Base-by-base conservation (phyloP, 352 stramenopile species). In the Phytopythium boreale region DNA sequence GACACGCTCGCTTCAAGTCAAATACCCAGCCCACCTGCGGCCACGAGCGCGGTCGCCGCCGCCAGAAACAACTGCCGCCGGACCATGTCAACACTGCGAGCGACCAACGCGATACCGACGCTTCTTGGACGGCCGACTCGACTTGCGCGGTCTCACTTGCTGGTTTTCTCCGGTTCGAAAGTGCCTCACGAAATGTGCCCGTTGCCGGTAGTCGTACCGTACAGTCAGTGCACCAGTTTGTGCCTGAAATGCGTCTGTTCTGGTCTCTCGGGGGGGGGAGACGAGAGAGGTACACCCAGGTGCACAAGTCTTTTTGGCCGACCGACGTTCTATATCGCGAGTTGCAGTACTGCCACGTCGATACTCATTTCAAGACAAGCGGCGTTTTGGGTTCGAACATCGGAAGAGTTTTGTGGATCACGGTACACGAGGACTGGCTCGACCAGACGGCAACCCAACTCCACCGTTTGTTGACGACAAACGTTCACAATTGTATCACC, bases 61-160 rank as follows among this genome's bases (percentile, higher is more conserved):
- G 52, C 29, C 52, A 58, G 19, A 8, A 58, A 1, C 52, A 15
- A 44, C 52, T 44, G 52, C 19, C 52, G 52, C 52, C 52, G 52
- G 3, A 19, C 34, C 52, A 58, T 58, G 3, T 10, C 29, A 14
- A 37, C 51, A n/a, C 39, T 46, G 14, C 43, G 43, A 15, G n/a
- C 41, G 41, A n/a, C 29, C 29, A 8, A 7, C 29, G 3, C 29
- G 29, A 34, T 34, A 34, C 29, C 29, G 17, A 5, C 44, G 22
- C 46, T 53, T 31, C 3, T 14, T 27, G 22, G 46, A 22, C 46
- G 22, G 22, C 22, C 11, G 44, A 27, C 20, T 19, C 41, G 39
- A 20, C 15, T n/a, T 3, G 39, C 29, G 29, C 29, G 29, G 29
- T 34, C 29, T 34, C 29, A 46, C 39, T 2, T 9, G 43, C 34